A percentile compares a stretch with the other conserved stretches of the same genome.
These are phyloP conservation scores for Mycena amicta DNA, from an alignment of 768 basidiomycete species.

Conservation along the genomic window DNA sequence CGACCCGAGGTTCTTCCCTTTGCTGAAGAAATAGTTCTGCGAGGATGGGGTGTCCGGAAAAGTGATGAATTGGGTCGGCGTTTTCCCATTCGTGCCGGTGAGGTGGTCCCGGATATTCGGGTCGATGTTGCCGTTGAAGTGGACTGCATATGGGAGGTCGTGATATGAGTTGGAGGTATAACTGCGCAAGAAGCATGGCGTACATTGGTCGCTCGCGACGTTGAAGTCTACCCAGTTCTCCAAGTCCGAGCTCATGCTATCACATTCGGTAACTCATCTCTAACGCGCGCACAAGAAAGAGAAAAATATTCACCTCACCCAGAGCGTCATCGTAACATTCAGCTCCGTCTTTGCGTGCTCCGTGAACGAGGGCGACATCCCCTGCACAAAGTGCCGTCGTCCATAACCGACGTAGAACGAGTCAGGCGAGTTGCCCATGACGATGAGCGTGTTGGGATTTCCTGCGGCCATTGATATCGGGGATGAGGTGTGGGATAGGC, in stretches of 20 bases:
- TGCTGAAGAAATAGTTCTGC: conserved; percentile 1
- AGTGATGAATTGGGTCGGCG: conserved; percentile 4
- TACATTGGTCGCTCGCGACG: too few relatives aligned
- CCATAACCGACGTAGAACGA: conserved; percentile 15
- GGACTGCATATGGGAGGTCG: not conserved
- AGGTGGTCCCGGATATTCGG: conserved; percentile 5
- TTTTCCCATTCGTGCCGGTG: conserved; percentile 10
- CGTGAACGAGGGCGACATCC: conserved; percentile 9
- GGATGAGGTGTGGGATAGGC: not conserved
- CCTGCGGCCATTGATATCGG: not conserved
- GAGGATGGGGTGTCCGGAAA: conserved; percentile 7
- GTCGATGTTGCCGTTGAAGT: conserved; percentile 8
- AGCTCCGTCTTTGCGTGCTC: conserved; percentile 4
- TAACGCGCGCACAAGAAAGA: too few relatives aligned
- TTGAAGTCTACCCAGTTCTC: too few relatives aligned
- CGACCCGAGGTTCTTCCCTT: conserved; percentile 4
- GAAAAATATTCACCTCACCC: conserved; percentile 22
- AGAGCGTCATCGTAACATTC: conserved; percentile 6
- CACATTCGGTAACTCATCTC: too few relatives aligned
- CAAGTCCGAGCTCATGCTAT: too few relatives aligned
- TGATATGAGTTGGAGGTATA: not conserved
- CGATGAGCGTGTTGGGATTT: conserved; percentile 2
- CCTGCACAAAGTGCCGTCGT: conserved; percentile 10
- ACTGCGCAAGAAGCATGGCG: not conserved
- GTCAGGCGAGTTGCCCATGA: conserved; percentile 6